Evolutionary conservation across 495 filamentous ascomycete genomes (phyloP).

Genomic region (Penicillium canariense): DNA sequence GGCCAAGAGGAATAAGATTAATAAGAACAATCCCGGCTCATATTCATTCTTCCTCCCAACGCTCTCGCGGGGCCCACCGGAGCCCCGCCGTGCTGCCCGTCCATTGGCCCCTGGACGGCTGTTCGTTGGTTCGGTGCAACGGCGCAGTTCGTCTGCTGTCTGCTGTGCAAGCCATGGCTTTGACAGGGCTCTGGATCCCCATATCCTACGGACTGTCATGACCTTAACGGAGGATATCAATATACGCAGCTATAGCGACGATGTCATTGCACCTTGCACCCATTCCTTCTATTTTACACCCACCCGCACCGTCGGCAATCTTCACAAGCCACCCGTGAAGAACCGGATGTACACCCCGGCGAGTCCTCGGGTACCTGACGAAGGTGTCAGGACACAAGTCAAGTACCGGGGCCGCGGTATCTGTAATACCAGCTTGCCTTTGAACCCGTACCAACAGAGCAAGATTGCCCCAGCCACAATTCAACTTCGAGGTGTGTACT

Average conservation of each 20-base stretch:
- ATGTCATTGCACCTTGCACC: not conserved
- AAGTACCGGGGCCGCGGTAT: not conserved
- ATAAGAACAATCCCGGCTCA: slow-evolving; percentile 7
- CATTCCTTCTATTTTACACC: not conserved
- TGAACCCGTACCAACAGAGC: not conserved
- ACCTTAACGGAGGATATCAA: too few species aligned
- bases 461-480: not conserved
- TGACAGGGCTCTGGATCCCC: not conserved
- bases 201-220: too few species aligned
- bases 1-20: not conserved
- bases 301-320: not conserved
- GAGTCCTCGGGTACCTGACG: slow-evolving; percentile 22
- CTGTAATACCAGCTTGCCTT: slow-evolving; percentile 4
- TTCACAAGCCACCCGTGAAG: slow-evolving; percentile 12
- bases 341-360: slow-evolving; percentile 19
- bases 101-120: slow-evolving; percentile 16
- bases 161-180: not conserved
- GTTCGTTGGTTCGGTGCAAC: slow-evolving; percentile 11
- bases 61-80: slow-evolving; percentile 26
- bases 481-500: not conserved
- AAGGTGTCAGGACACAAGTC: not conserved
- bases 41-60: slow-evolving; percentile 2
- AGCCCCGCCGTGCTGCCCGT: slow-evolving; percentile 12
- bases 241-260: not conserved
- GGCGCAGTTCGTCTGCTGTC: not conserved